phyloP scores from a whole-genome alignment of 2,329 filamentous ascomycete genomes.

The Tolypocladium endophyticum region DNA sequence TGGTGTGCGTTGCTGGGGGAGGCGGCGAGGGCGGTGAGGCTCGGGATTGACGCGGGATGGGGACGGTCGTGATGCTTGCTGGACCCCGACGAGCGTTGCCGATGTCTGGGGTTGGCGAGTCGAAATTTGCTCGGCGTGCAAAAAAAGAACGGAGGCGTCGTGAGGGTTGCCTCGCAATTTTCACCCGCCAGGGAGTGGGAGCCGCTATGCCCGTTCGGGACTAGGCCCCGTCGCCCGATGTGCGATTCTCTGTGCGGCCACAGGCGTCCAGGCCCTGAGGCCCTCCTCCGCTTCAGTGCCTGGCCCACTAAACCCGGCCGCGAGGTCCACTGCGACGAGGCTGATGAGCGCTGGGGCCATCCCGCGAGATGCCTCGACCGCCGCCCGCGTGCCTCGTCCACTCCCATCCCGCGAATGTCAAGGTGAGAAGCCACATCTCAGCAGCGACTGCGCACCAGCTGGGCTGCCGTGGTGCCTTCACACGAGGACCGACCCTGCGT shows the following conservation, averaged over 20 bases:
- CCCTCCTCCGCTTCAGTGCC: background rate
- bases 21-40: background rate
- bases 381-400: background rate
- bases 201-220: slow-evolving; percentile 21
- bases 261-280: background rate
- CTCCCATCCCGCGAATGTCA: background rate
- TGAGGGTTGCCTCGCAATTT: slow-evolving; percentile 33
- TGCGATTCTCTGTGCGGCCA: background rate
- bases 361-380: no score
- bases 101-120: slow-evolving; percentile 30
- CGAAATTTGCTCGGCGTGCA: slow-evolving; percentile 32
- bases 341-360: background rate
- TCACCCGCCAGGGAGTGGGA: slow-evolving; percentile 29
- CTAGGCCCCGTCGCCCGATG: slow-evolving; percentile 4
- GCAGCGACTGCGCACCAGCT: background rate
- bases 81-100: slow-evolving; percentile 27
- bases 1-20: background rate
- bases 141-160: slow-evolving; percentile 26
- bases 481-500: background rate
- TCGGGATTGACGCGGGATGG: slow-evolving; percentile 9
- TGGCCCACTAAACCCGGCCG: background rate
- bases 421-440: background rate
- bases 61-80: slow-evolving; percentile 13
- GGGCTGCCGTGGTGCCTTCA: background rate
- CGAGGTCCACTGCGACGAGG: background rate